Evolutionary conservation across 176 grass and related monocot species (phyloP).

Genomic region (Thinopyrum elongatum): DNA sequence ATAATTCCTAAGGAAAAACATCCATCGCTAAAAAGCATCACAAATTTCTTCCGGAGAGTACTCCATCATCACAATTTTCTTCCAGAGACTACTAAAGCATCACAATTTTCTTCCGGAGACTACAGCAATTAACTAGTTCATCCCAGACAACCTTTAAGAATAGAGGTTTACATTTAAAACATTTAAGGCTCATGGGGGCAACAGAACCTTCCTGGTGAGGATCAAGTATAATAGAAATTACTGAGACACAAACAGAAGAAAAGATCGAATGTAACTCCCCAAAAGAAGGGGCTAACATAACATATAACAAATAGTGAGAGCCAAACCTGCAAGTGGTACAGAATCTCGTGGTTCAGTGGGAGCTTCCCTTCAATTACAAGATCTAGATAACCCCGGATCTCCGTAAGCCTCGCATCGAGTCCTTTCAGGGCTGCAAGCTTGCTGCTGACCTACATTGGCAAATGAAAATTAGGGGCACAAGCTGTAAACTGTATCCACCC

Average conservation of each 20-base stretch:
- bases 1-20: neutral
- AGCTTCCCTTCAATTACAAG: conserved; percentile 92
- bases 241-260: neutral
- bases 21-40: neutral
- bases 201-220: neutral
- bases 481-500: neutral
- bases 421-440: conserved; percentile 92
- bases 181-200: neutral
- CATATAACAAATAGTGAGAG: neutral
- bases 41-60: neutral
- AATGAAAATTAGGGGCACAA: conserved; percentile 20
- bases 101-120: neutral
- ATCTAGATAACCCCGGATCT: conserved; percentile 86
- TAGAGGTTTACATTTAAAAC: neutral
- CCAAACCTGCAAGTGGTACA: conserved; percentile 93
- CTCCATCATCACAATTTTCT: neutral
- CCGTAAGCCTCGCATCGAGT: conserved; percentile 77
- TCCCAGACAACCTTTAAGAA: neutral
- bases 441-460: conserved; percentile 66
- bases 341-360: conserved; percentile 92
- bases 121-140: neutral
- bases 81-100: too few relatives aligned
- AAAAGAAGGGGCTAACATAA: neutral
- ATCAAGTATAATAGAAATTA: neutral
- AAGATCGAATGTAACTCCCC: neutral